Evolutionary conservation across 495 filamentous ascomycete genomes (phyloP).

Genomic region (Xylaria sp.): DNA sequence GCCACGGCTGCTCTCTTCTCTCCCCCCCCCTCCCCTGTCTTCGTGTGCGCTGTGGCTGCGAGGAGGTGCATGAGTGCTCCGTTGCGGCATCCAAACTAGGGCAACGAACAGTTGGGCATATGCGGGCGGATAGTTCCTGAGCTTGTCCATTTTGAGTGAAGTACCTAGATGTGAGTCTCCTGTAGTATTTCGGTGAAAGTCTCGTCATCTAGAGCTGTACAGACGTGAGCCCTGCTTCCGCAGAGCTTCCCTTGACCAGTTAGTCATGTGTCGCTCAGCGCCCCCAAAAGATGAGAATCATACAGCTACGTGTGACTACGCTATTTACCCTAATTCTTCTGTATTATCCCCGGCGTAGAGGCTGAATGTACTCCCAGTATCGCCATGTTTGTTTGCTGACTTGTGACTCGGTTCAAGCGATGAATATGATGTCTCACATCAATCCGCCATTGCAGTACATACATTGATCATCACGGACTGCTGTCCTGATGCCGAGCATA

Average conservation of each 20-base stretch:
- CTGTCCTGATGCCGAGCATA: background rate
- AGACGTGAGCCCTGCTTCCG: background rate
- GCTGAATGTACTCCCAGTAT: background rate
- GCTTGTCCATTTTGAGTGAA: constrained; percentile 7
- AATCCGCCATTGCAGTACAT: background rate
- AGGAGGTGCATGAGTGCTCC: background rate
- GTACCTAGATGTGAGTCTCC: background rate
- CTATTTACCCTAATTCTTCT: background rate
- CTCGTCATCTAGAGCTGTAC: background rate
- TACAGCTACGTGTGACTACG: background rate
- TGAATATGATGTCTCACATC: background rate
- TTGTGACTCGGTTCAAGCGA: background rate
- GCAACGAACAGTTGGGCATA: background rate
- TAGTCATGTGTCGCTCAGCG: background rate
- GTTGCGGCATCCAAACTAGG: background rate
- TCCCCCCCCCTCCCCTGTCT: background rate
- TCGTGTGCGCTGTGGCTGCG: background rate
- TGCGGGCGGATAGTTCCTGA: background rate
- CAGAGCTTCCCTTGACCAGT: background rate
- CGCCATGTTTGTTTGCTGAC: background rate
- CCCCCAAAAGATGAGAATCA: background rate
- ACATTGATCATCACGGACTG: background rate
- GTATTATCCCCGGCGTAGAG: background rate
- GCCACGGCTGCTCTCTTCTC: constrained; percentile 1
- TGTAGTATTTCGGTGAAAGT: background rate